Percentiles rank a stretch among this genome's conserved stretches.
phyloP scores from a whole-genome alignment of 345 rosid species.

The Tarenaya hassleriana region DNA sequence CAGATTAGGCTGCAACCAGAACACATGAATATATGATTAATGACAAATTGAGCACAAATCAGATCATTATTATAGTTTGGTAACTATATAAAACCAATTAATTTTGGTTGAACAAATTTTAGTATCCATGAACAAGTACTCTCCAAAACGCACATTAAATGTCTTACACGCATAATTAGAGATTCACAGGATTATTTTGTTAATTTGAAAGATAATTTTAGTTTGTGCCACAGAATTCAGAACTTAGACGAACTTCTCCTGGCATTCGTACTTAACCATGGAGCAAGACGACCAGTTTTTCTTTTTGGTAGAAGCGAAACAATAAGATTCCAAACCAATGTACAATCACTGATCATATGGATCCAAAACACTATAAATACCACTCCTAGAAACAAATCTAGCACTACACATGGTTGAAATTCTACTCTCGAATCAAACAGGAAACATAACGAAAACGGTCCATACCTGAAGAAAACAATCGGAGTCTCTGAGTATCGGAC shows the following conservation, averaged over 20 bases:
- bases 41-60: constrained; percentile 10
- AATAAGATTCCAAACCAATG: constrained; percentile 10
- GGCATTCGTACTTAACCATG: constrained; percentile 5
- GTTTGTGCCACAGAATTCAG: constrained; percentile 6
- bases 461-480: constrained; percentile 87
- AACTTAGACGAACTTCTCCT: neutral
- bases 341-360: no score
- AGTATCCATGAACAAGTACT: neutral
- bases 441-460: constrained; percentile 3
- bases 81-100: neutral
- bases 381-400: neutral
- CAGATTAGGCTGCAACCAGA: constrained; percentile 60
- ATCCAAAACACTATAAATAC: neutral
- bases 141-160: neutral
- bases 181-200: neutral
- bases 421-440: neutral
- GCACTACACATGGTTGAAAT: neutral
- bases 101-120: neutral
- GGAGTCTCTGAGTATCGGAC: constrained; percentile 51
- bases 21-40: constrained; percentile 14
- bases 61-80: no score
- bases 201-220: neutral
- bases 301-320: no score
- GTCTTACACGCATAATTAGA: neutral
- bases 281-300: neutral